Conservation (phyloP, 169 alveolate species). For the Besnoitia besnoiti region DNA sequence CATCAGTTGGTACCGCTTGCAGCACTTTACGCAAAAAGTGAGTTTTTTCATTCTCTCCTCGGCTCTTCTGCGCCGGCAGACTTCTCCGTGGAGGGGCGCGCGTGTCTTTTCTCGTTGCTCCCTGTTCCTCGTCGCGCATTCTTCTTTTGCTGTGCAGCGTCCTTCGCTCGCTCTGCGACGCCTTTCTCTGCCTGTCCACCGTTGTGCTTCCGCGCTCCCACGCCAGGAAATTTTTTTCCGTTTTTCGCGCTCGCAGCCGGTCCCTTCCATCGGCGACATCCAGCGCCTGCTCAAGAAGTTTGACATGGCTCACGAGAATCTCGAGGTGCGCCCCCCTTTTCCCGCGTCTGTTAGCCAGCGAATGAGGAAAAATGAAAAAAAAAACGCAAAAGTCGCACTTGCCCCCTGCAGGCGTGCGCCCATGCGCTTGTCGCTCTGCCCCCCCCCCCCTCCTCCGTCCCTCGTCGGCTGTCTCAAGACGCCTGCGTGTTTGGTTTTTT, state of each 20-base stretch:
- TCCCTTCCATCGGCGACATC: slow-evolving; percentile 7
- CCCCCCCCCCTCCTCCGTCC: neutral
- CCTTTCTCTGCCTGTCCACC: neutral
- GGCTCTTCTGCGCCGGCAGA: neutral
- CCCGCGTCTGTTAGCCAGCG: neutral
- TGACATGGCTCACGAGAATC: neutral
- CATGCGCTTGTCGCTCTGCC: neutral
- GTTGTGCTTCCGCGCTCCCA: no score
- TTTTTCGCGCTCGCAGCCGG: neutral
- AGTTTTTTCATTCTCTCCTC: neutral
- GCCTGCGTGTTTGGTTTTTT: no score
- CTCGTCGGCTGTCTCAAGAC: no score
- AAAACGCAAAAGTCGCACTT: neutral
- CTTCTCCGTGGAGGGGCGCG: no score
- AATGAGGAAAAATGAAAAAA: neutral
- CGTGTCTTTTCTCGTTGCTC: no score
- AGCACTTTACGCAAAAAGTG: neutral
- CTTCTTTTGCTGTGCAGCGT: neutral
- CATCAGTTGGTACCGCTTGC: neutral
- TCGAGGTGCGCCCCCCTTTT: neutral
- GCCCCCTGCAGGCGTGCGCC: neutral
- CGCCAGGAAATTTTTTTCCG: neutral
- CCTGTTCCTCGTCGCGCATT: neutral
- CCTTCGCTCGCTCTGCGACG: neutral
- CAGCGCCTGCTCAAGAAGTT: neutral